These are phyloP conservation scores for Oenanthe javanica DNA, from an alignment of 140 eudicot genomes.

Conservation along the genomic window DNA sequence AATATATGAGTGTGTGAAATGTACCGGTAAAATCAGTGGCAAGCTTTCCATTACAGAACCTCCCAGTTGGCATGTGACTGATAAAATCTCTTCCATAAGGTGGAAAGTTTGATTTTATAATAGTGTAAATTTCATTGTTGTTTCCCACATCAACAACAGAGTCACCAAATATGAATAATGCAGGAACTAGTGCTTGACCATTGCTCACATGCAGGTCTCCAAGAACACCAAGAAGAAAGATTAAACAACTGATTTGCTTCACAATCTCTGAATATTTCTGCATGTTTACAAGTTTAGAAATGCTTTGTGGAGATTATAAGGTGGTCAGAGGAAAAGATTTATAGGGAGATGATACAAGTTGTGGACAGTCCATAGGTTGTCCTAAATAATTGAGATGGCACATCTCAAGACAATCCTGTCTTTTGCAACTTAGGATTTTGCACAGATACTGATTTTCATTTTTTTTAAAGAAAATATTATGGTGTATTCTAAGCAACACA, in stretches of 20 bases:
- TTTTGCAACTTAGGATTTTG: not conserved
- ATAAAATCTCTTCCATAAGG: constrained; percentile 25
- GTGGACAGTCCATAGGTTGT: not conserved
- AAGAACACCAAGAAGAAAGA: not conserved
- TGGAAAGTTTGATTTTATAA: constrained; percentile 12
- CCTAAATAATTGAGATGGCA: constrained; percentile 5
- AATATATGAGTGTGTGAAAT: not conserved
- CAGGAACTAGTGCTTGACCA: constrained; percentile 15
- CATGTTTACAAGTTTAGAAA: not conserved
- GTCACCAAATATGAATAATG: constrained; percentile 21
- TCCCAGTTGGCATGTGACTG: constrained; percentile 16
- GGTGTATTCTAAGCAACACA: not conserved
- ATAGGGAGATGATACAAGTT: not conserved
- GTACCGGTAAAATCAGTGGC: constrained; percentile 16
- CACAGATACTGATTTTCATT: not conserved
- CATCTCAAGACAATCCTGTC: not conserved
- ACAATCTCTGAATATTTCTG: not conserved
- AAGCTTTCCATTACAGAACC: constrained; percentile 20
- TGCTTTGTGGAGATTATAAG: not conserved
- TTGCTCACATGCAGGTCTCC: not conserved
- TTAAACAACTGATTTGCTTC: not conserved
- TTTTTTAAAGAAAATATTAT: not conserved
- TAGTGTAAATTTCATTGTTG: constrained; percentile 17
- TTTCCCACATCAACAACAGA: constrained; percentile 21
- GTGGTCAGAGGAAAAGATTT: not conserved